Evolutionary conservation across 2,329 filamentous ascomycete species (phyloP).

Genomic region (Nothophaeocryptopus gaeumannii): DNA sequence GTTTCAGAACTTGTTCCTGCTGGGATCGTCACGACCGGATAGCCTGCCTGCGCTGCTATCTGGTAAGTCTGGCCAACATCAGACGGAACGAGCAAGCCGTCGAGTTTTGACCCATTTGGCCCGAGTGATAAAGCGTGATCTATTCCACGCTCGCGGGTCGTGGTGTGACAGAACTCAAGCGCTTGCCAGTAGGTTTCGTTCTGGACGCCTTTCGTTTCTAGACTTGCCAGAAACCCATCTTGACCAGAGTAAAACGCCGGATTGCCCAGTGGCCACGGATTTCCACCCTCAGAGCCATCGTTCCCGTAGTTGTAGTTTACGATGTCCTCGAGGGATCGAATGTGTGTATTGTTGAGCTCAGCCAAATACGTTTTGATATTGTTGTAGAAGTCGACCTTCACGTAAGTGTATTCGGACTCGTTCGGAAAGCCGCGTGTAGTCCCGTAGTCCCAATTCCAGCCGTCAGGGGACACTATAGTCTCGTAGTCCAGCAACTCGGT

Average conservation of each 20-base stretch:
- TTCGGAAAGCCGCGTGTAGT: constrained; percentile 62
- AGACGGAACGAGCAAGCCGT: constrained; percentile 65
- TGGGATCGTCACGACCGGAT: constrained; percentile 69
- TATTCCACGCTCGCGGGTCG: constrained; percentile 63
- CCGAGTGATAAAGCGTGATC: constrained; percentile 59
- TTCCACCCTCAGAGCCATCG: constrained; percentile 64
- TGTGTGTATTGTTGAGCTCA: constrained; percentile 59
- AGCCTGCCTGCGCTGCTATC: constrained; percentile 72
- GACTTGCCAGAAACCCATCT: constrained; percentile 65
- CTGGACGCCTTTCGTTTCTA: constrained; percentile 58
- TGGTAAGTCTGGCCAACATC: constrained; percentile 67
- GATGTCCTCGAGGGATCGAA: constrained; percentile 62
- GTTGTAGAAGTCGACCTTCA: constrained; percentile 70
- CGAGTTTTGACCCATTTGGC: constrained; percentile 47
- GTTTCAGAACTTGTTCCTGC: constrained; percentile 52
- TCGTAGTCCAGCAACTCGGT: constrained; percentile 66
- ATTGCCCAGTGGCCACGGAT: constrained; percentile 49
- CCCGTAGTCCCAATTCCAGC: constrained; percentile 65
- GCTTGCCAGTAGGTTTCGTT: constrained; percentile 67
- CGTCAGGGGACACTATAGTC: constrained; percentile 60
- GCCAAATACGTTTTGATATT: constrained; percentile 63
- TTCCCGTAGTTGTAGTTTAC: constrained; percentile 60
- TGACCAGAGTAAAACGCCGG: constrained; percentile 70
- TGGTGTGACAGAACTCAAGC: constrained; percentile 58
- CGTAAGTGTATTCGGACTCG: constrained; percentile 69